A percentile compares a stretch with the other conserved stretches of the same genome.
Evolutionary conservation across 306 rosid species (phyloP).

Genomic region (Cucumis hystrix): DNA sequence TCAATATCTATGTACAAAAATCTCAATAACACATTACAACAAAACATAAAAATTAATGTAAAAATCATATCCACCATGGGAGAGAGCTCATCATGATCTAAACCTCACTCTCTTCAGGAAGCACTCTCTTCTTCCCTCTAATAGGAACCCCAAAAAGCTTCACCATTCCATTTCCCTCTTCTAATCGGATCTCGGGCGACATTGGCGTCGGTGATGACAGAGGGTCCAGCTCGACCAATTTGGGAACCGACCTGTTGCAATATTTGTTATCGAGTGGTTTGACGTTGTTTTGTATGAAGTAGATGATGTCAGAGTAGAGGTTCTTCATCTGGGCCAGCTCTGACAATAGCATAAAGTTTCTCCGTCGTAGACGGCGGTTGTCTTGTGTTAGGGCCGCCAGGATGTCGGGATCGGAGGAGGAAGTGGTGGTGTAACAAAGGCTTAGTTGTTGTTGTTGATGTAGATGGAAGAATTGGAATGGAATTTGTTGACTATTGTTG

Average conservation of each 20-base stretch:
- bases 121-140: constrained; percentile 2
- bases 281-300: constrained; percentile 67
- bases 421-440: constrained; percentile 4
- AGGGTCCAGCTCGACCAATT: neutral
- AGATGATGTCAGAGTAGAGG: constrained; percentile 68
- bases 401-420: constrained; percentile 14
- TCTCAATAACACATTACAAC: neutral
- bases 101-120: neutral
- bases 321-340: constrained; percentile 70
- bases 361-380: constrained; percentile 52
- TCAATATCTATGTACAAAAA: neutral
- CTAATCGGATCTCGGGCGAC: neutral
- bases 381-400: constrained; percentile 50
- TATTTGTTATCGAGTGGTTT: constrained; percentile 20
- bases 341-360: constrained; percentile 55
- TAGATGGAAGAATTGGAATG: constrained; percentile 12
- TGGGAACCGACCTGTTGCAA: neutral
- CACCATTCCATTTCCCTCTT: neutral
- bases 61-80: neutral
- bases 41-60: neutral
- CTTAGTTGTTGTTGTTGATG: constrained; percentile 26
- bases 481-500: constrained; percentile 22
- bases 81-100: neutral
- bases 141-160: constrained; percentile 9
- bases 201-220: neutral